Percentiles rank a stretch among this genome's conserved stretches.
phyloP scores from a whole-genome alignment of 495 filamentous ascomycete species.

The Xylaria palmicola region DNA sequence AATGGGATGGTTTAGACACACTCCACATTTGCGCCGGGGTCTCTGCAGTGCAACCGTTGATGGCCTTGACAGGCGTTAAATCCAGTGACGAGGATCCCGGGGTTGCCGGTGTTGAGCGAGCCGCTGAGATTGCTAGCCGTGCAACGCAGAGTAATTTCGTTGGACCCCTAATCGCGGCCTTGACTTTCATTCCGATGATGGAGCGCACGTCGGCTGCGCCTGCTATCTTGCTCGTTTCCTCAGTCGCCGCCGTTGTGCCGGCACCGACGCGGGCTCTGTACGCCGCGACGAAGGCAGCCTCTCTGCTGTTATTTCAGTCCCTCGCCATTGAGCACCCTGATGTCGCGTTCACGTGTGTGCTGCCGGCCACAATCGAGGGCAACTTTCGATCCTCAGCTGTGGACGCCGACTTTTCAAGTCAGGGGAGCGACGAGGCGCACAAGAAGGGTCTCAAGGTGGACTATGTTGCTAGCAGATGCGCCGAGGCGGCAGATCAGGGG shows the following conservation, averaged over 20 bases:
- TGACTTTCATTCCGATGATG: slow-evolving; percentile 29
- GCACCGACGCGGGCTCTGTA: slow-evolving; percentile 34
- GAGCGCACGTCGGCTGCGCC: slow-evolving; percentile 28
- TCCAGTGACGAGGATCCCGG: slow-evolving; percentile 21
- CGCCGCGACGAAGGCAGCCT: slow-evolving; percentile 32
- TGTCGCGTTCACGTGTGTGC: slow-evolving; percentile 26
- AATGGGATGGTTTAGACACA: slow-evolving; percentile 31
- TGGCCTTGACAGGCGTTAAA: slow-evolving; percentile 23
- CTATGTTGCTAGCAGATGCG: slow-evolving; percentile 27
- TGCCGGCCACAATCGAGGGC: slow-evolving; percentile 32
- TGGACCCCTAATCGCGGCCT: slow-evolving; percentile 25
- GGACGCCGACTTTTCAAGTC: slow-evolving; percentile 20
- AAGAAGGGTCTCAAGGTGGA: slow-evolving; percentile 26
- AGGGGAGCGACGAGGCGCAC: slow-evolving; percentile 15
- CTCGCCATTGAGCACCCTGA: slow-evolving; percentile 32
- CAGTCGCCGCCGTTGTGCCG: slow-evolving; percentile 30
- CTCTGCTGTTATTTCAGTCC: slow-evolving; percentile 30
- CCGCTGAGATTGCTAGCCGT: slow-evolving; percentile 14
- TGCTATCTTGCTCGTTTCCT: slow-evolving; percentile 27
- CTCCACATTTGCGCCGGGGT: slow-evolving; percentile 31
- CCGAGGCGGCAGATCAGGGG: slow-evolving; percentile 23
- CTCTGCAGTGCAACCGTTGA: slow-evolving; percentile 33
- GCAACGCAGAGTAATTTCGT: slow-evolving; percentile 29
- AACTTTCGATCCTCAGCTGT: slow-evolving; percentile 33
- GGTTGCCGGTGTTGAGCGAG: slow-evolving; percentile 20